A percentile compares a stretch with the other conserved stretches of the same genome.
phyloP scores from a whole-genome alignment of 2,329 filamentous ascomycete species.

The Cercospora sesami region DNA sequence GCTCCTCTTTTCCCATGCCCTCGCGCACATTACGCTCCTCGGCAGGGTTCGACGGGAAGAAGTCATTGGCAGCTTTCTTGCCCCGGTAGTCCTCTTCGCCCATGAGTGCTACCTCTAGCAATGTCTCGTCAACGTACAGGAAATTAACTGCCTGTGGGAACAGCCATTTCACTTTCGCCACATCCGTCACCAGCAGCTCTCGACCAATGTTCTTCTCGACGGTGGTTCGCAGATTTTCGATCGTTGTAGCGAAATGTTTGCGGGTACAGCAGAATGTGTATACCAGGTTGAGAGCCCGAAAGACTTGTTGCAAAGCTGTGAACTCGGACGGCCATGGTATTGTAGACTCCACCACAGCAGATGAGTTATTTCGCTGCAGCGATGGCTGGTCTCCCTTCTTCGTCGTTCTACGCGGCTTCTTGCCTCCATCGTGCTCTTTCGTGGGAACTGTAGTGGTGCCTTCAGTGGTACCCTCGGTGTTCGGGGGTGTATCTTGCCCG shows the following conservation, averaged over 20 bases:
- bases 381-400: slow-evolving; percentile 45
- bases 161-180: slow-evolving; percentile 76
- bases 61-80: slow-evolving; percentile 55
- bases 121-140: slow-evolving; percentile 79
- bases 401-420: slow-evolving; percentile 50
- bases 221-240: slow-evolving; percentile 79
- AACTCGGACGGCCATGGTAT: slow-evolving; percentile 75
- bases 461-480: slow-evolving; percentile 28
- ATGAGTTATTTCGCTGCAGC: slow-evolving; percentile 50
- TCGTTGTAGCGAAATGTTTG: slow-evolving; percentile 88
- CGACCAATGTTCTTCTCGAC: slow-evolving; percentile 81
- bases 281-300: slow-evolving; percentile 85
- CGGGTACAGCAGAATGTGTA: slow-evolving; percentile 94
- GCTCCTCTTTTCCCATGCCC: slow-evolving; percentile 40
- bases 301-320: slow-evolving; percentile 69
- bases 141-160: slow-evolving; percentile 79
- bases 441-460: slow-evolving; percentile 51
- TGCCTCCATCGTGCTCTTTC: slow-evolving; percentile 59
- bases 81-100: slow-evolving; percentile 68
- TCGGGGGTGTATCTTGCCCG: slow-evolving; percentile 1
- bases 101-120: slow-evolving; percentile 76
- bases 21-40: slow-evolving; percentile 41
- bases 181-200: slow-evolving; percentile 70
- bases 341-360: slow-evolving; percentile 52
- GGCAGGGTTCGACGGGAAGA: slow-evolving; percentile 45